Conservation (phyloP, 2,329 filamentous ascomycete genomes). For the Diplodia scrobiculata region DNA sequence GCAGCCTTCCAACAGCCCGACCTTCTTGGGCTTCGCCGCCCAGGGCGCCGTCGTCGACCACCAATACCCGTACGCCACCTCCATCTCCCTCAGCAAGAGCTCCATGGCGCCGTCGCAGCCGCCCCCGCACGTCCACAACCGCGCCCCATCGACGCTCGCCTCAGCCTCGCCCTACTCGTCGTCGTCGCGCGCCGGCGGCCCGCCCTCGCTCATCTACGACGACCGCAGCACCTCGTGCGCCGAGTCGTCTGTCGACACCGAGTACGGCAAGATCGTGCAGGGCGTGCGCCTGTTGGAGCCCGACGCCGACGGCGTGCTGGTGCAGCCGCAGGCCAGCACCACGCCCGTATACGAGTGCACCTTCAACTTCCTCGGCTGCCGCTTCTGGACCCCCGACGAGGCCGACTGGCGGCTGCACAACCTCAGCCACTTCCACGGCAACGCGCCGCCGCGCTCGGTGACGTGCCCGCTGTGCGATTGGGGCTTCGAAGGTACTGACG, state of each 20-base stretch:
- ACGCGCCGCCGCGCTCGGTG: constrained; percentile 38
- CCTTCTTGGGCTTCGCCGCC: background rate
- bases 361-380: constrained; percentile 42
- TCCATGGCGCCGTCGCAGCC: constrained; percentile 24
- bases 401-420: constrained; percentile 40
- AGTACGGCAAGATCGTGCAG: constrained; percentile 33
- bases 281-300: constrained; percentile 37
- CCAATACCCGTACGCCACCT: constrained; percentile 24
- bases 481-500: constrained; percentile 31
- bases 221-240: constrained; percentile 12
- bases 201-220: constrained; percentile 25
- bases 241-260: constrained; percentile 36
- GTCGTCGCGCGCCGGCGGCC: background rate
- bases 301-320: constrained; percentile 37
- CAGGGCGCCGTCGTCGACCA: background rate
- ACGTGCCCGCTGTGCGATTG: constrained; percentile 42
- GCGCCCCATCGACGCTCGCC: background rate
- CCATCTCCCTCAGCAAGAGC: constrained; percentile 4
- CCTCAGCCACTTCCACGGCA: constrained; percentile 40
- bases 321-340: constrained; percentile 30
- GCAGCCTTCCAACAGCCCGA: background rate
- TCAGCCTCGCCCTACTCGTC: constrained; percentile 22
- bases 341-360: constrained; percentile 38
- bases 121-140: constrained; percentile 19
- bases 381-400: constrained; percentile 32